These are phyloP conservation scores for Immersiella caudata DNA, from an alignment of 495 filamentous ascomycete genomes.

Conservation along the genomic window DNA sequence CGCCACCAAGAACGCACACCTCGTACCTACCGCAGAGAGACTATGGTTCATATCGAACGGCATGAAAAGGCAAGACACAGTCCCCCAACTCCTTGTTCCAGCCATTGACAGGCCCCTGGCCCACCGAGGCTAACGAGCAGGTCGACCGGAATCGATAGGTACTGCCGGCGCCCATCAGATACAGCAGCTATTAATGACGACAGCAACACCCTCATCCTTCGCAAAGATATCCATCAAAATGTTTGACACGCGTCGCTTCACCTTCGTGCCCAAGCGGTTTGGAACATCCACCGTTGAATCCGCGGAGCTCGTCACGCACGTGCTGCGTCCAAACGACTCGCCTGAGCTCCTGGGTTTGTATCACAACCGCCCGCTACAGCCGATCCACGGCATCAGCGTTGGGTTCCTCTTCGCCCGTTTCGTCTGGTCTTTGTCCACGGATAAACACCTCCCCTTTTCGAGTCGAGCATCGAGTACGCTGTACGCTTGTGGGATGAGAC, in stretches of 20 bases:
- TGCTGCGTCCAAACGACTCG: conserved; percentile 18
- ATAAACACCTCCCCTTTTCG: conserved; percentile 23
- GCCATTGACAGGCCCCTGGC: no score
- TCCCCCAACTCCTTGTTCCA: not conserved
- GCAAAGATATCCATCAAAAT: conserved; percentile 20
- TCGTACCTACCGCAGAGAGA: conserved; percentile 12
- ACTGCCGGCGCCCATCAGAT: conserved; percentile 15
- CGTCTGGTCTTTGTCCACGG: conserved; percentile 35
- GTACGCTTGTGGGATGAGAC: conserved; percentile 23
- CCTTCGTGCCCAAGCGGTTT: conserved; percentile 19
- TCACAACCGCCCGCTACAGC: conserved; percentile 21
- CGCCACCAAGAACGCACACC: conserved; percentile 19
- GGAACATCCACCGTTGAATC: not conserved
- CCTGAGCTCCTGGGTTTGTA: conserved; percentile 19
- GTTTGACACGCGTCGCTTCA: conserved; percentile 22
- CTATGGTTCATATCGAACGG: conserved; percentile 17
- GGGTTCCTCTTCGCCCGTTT: conserved; percentile 37
- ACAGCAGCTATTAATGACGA: conserved; percentile 22
- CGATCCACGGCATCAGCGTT: conserved; percentile 19
- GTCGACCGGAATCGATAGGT: no score
- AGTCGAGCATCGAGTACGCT: conserved; percentile 16
- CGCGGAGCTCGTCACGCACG: conserved; percentile 21
- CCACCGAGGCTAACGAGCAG: no score
- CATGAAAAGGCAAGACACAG: conserved; percentile 8
- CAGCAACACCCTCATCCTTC: conserved; percentile 19